Conservation (phyloP, 2,329 filamentous ascomycete genomes). For the Thielaviopsis punctulata region DNA sequence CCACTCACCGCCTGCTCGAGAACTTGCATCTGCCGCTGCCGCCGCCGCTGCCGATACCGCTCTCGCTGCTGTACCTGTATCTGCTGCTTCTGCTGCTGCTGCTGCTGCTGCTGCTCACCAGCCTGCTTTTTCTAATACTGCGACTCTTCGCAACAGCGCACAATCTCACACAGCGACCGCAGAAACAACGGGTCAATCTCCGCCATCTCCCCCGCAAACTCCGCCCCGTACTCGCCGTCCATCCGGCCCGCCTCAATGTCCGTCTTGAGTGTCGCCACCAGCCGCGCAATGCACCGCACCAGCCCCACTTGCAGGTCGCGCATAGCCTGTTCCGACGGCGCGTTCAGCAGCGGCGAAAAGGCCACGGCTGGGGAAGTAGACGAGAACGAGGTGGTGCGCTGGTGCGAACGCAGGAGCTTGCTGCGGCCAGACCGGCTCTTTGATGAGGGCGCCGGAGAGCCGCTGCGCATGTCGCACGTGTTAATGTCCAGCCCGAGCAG, state of each 20-base stretch:
- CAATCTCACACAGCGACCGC: constrained; percentile 10
- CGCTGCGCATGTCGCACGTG: constrained; percentile 13
- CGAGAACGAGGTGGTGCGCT: background rate
- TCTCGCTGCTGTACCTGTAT: background rate
- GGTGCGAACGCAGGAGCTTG: background rate
- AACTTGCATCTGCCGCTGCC: background rate
- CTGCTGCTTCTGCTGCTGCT: background rate
- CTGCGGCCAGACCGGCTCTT: background rate
- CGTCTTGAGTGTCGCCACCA: constrained; percentile 30
- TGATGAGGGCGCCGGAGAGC: constrained; percentile 13
- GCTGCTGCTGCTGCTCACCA: background rate
- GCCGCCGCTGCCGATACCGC: background rate
- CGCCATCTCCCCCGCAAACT: constrained; percentile 1
- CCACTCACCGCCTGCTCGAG: too few relatives aligned
- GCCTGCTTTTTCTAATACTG: background rate
- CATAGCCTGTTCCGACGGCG: constrained; percentile 22
- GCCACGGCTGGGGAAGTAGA: background rate
- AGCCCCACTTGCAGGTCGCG: constrained; percentile 32
- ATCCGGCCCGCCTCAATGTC: background rate
- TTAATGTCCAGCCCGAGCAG: constrained; percentile 29
- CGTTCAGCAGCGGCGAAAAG: constrained; percentile 15
- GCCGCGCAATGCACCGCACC: constrained; percentile 30
- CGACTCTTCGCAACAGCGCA: constrained; percentile 8
- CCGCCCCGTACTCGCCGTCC: background rate
- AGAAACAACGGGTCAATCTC: constrained; percentile 9